phyloP scores from a whole-genome alignment of 192 early-diverging fungal species.

The Chytriomyces confervae region DNA sequence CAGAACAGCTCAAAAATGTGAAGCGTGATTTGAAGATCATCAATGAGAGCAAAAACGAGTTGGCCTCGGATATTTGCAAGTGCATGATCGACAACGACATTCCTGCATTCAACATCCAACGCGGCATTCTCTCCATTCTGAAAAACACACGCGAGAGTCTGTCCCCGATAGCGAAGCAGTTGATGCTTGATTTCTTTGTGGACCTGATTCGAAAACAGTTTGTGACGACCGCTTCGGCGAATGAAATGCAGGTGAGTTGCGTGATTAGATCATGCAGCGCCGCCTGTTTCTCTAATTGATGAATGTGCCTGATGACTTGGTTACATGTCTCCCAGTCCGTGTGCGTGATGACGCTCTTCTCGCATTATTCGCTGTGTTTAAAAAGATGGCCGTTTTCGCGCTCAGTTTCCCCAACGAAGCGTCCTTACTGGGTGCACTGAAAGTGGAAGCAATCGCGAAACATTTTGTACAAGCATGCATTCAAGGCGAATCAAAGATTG shows the following conservation, averaged over 20 bases:
- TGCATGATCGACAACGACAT: too few species aligned
- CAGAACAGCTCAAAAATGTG: too few species aligned
- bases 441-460: constrained; percentile 36
- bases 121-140: constrained; percentile 38
- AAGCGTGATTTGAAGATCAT: too few species aligned
- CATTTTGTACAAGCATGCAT: constrained; percentile 41
- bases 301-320: neutral
- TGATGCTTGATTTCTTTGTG: constrained; percentile 31
- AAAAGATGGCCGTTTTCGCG: constrained; percentile 32
- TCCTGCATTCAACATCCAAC: constrained; percentile 20
- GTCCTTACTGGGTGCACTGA: constrained; percentile 8
- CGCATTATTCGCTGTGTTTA: constrained; percentile 30
- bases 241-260: constrained; percentile 39
- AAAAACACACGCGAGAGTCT: constrained; percentile 20
- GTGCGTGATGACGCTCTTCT: constrained; percentile 24
- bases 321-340: neutral
- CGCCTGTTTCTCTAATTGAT: neutral
- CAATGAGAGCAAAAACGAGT: too few species aligned
- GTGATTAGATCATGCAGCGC: neutral
- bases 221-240: constrained; percentile 18
- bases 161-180: constrained; percentile 38
- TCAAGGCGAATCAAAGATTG: constrained; percentile 40
- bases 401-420: constrained; percentile 36
- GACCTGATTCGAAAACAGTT: constrained; percentile 20
- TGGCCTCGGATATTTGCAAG: too few species aligned